Percentiles rank a stretch among this genome's conserved stretches.
phyloP scores from a whole-genome alignment of 2,329 filamentous ascomycete species.

The Penicillium sp. region DNA sequence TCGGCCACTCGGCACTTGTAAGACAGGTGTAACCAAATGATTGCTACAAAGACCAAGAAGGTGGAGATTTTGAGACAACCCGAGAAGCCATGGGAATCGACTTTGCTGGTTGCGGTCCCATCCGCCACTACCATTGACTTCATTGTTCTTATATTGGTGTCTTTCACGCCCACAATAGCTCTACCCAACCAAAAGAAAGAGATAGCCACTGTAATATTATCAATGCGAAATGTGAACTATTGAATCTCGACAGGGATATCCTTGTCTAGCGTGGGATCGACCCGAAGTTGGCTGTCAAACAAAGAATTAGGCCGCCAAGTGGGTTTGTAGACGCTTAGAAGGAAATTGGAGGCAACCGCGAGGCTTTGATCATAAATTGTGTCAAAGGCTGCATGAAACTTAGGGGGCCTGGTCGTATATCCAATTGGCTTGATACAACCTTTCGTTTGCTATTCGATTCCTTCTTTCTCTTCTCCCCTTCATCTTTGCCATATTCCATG shows the following conservation, averaged over 20 bases:
- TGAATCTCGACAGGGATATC: conserved; percentile 18
- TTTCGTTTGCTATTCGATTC: not conserved
- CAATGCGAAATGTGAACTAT: not conserved
- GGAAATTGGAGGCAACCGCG: not conserved
- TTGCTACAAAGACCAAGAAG: not conserved
- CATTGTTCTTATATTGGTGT: not conserved
- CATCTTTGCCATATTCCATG: not conserved
- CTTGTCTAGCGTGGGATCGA: not conserved
- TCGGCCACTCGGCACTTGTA: too few species aligned
- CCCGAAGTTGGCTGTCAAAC: not conserved
- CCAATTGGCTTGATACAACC: not conserved
- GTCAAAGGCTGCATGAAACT: not conserved
- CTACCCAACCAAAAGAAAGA: not conserved
- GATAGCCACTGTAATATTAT: not conserved
- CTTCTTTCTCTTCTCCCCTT: not conserved
- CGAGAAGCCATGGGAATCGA: not conserved
- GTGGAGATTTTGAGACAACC: not conserved
- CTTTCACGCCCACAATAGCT: not conserved
- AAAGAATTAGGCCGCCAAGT: not conserved
- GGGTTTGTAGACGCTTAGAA: not conserved
- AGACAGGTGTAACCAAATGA: not conserved
- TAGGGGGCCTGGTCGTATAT: not conserved
- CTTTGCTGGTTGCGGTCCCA: not conserved
- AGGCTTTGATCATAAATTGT: not conserved
- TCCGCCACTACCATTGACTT: not conserved